These are phyloP conservation scores for Verticillium longisporum DNA, from an alignment of 2,329 filamentous ascomycete genomes.

Conservation along the genomic window DNA sequence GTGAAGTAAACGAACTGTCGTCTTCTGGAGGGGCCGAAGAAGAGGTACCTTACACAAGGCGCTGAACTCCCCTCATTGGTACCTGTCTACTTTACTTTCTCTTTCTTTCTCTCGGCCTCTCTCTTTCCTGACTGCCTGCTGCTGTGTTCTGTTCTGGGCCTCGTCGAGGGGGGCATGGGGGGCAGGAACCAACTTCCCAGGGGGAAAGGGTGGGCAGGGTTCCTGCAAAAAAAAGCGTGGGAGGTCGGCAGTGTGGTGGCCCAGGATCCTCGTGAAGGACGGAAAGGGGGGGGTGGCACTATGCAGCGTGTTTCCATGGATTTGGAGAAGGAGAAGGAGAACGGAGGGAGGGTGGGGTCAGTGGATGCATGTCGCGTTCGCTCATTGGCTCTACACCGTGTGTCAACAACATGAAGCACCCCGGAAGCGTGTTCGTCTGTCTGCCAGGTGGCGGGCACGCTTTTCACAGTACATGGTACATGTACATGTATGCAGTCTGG, in stretches of 20 bases:
- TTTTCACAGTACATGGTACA: background rate
- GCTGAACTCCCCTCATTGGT: background rate
- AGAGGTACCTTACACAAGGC: too few species aligned
- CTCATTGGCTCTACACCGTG: background rate
- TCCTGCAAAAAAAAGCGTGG: background rate
- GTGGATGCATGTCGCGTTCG: background rate
- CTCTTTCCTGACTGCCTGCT: background rate
- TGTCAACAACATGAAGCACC: constrained; percentile 6
- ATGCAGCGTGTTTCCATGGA: background rate
- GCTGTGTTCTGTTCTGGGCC: background rate
- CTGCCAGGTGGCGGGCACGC: constrained; percentile 1
- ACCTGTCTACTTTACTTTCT: background rate
- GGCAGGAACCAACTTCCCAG: background rate
- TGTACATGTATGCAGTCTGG: background rate
- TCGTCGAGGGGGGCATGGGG: background rate
- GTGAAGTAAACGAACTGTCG: background rate
- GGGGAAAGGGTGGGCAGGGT: background rate
- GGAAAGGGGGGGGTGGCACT: background rate
- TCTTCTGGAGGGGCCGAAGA: background rate
- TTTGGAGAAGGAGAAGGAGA: background rate
- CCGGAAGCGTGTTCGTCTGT: constrained; percentile 9
- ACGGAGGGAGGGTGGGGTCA: background rate
- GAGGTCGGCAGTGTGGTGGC: background rate
- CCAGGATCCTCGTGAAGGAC: background rate
- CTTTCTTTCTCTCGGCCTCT: background rate